Conservation (phyloP, 805 yeast species). For the Tetrapisispora arboricola region DNA sequence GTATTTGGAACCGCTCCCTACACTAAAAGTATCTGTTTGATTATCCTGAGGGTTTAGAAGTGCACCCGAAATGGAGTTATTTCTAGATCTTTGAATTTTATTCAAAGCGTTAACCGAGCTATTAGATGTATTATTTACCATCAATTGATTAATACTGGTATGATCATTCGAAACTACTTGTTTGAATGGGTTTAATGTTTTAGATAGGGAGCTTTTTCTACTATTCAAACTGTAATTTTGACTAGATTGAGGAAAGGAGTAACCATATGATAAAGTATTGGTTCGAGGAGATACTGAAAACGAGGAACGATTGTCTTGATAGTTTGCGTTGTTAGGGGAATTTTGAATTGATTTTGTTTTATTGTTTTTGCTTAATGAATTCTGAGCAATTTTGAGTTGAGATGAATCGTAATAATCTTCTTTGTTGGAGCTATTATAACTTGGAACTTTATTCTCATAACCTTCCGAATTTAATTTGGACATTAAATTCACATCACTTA, state of each 20-base stretch:
- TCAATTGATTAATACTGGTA: conserved; percentile 21
- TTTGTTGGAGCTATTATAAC: neutral
- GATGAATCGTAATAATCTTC: neutral
- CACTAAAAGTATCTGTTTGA: conserved; percentile 26
- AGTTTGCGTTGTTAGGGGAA: neutral
- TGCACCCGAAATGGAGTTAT: conserved; percentile 23
- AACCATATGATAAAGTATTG: conserved; percentile 4
- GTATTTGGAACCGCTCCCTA: conserved; percentile 44
- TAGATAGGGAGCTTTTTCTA: conserved; percentile 5
- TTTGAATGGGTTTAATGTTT: conserved; percentile 29
- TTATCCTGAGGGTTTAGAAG: conserved; percentile 10
- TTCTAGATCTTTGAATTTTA: conserved; percentile 33
- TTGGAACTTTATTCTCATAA: conserved; percentile 1
- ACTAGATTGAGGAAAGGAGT: conserved; percentile 12
- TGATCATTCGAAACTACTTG: conserved; percentile 29
- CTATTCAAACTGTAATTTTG: conserved; percentile 4
- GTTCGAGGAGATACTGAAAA: conserved; percentile 21
- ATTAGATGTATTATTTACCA: conserved; percentile 36
- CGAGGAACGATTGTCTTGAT: conserved; percentile 6
- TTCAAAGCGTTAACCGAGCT: conserved; percentile 29
- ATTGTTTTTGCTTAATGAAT: neutral
- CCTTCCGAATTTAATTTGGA: neutral
- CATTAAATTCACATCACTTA: conserved; percentile 21
- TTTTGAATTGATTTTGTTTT: neutral
- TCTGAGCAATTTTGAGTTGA: neutral